Evolutionary conservation across 495 filamentous ascomycete genomes (phyloP), one percentile per base, ranked within the genome.

Genomic region (Penicillium atrosanguineum): DNA sequence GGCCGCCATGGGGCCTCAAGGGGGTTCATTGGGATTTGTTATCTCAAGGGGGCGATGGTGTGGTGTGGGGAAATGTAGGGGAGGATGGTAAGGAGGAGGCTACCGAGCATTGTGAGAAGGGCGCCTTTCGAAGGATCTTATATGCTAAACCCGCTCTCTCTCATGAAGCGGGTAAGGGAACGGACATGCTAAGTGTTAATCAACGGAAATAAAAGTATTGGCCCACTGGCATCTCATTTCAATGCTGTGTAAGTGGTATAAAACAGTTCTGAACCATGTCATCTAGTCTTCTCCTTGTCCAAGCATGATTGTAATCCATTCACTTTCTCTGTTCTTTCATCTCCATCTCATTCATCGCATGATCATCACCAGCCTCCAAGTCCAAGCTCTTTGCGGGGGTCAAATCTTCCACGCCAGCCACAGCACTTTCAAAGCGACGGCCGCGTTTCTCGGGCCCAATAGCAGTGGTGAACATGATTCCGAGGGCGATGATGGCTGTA

Each of bases 401-500:
- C 11, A 46, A 18, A 18, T 82, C 76, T 19, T 76, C 77, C 29
- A 84, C 84, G 7, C 79, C 83, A 50, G 77, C 76, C n/a, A 71
- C 68, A 8, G 68, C 75, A 44, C 72, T 74, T 63, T 89, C 87
- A 61, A 91, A 91, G 46, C 80, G 76, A 6, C 83, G 71, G 3
- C 87, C 86, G 25, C 83, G 72, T 65, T 81, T 86, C 79, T 91
- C 87, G 0, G 82, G 69, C 1, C 69, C 69, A 56, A 72, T 50
- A 2, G 69, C 79, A 18, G 78, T 76, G 23, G 84, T 88, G 4
- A 83, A 60, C n/a, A 70, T 68, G 44, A 89, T 88, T 8, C 85
- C 84, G 0, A 75, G 42, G 1, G 81, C 79, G 53, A 88, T 86
- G 55, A 90, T 89, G 3, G 81, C 86, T 7, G 86, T 87, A 18